Evolutionary conservation across 768 basidiomycete species (phyloP).

Genomic region (Auricularia auricula-judae): DNA sequence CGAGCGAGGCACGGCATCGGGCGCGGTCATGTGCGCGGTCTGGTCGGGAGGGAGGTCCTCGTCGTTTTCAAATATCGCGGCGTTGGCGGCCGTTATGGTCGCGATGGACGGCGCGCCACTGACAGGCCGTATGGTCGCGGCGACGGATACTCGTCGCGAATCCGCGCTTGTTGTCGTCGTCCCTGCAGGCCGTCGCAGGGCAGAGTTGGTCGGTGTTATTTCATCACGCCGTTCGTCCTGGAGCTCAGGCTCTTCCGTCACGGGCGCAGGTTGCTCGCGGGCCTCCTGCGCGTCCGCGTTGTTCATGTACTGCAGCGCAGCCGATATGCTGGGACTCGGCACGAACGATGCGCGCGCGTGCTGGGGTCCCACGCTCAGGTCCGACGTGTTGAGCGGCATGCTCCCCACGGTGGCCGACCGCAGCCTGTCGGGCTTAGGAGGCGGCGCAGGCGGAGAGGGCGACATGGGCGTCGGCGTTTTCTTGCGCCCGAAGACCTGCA

Average conservation of each 20-base stretch:
- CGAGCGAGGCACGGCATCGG: background rate
- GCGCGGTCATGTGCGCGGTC: background rate
- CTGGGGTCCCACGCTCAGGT: background rate
- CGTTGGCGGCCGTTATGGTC: background rate
- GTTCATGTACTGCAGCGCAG: slow-evolving; percentile 43
- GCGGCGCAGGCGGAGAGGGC: background rate
- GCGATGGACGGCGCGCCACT: background rate
- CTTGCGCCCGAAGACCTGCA: background rate
- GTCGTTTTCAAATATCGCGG: background rate
- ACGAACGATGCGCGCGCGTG: slow-evolving; percentile 21
- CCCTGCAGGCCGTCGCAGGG: background rate
- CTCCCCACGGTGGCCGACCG: background rate
- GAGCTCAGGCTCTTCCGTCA: background rate
- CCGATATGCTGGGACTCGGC: slow-evolving; percentile 44
- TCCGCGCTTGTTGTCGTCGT: background rate
- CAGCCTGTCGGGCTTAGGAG: background rate
- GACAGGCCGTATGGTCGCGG: background rate
- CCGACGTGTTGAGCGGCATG: background rate
- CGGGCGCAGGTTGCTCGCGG: background rate
- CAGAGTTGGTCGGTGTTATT: background rate
- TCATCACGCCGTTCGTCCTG: background rate
- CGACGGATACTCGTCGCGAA: background rate
- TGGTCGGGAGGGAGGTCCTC: background rate
- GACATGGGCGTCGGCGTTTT: background rate
- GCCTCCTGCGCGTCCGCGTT: background rate